A percentile compares a stretch with the other conserved stretches of the same genome.
Conservation (phyloP, 2,329 filamentous ascomycete species). For the Aspergillus oerlinghausenensis region DNA sequence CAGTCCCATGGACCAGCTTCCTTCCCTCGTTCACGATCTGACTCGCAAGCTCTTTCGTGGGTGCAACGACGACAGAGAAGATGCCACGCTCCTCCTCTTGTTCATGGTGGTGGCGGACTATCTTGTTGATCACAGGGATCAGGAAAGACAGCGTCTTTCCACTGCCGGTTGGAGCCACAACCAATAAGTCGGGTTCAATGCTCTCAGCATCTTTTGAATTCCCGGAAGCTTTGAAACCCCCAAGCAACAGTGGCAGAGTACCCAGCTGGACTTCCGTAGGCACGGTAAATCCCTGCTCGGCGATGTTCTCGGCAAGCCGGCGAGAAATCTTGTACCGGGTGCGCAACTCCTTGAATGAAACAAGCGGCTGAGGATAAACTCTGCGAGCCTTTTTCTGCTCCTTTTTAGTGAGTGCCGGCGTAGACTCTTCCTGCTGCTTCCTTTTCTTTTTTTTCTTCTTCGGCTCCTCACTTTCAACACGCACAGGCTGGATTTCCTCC, state of each 20-base stretch:
- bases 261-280: slow-evolving; percentile 94
- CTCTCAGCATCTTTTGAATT: slow-evolving; percentile 25
- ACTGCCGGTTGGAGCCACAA: slow-evolving; percentile 89
- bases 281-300: slow-evolving; percentile 75
- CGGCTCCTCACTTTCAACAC: slow-evolving; percentile 31
- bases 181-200: slow-evolving; percentile 67
- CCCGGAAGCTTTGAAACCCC: slow-evolving; percentile 42
- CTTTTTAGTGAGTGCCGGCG: slow-evolving; percentile 40
- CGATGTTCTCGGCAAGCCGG: slow-evolving; percentile 71
- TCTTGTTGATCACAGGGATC: slow-evolving; percentile 76
- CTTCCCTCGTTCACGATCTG: slow-evolving; percentile 79
- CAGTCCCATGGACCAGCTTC: slow-evolving; percentile 73
- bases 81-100: slow-evolving; percentile 55
- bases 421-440: slow-evolving; percentile 45
- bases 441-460: slow-evolving; percentile 54
- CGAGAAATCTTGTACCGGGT: slow-evolving; percentile 68
- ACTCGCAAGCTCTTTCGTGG: slow-evolving; percentile 74
- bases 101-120: slow-evolving; percentile 53
- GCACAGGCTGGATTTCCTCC: slow-evolving; percentile 28
- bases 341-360: slow-evolving; percentile 69
- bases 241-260: slow-evolving; percentile 71
- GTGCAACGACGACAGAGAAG: slow-evolving; percentile 68
- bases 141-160: slow-evolving; percentile 94
- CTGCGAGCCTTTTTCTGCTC: slow-evolving; percentile 50
- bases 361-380: slow-evolving; percentile 74